Conservation (phyloP, 768 basidiomycete species). For the Kwoniella sp. region DNA sequence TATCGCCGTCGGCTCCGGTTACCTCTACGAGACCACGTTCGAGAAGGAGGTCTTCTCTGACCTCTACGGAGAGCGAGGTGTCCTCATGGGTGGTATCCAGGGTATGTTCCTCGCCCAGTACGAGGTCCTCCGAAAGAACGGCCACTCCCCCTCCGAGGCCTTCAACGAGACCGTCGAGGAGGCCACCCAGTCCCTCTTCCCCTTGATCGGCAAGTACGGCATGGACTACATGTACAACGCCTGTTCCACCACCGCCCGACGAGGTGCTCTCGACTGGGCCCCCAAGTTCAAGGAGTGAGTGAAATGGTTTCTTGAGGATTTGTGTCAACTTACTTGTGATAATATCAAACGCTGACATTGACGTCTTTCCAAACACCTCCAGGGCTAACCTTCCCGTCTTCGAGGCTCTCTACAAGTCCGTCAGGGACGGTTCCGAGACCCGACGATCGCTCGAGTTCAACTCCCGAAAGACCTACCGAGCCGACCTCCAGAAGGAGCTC, state of each 20-base stretch:
- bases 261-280: slow-evolving; percentile 95
- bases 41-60: slow-evolving; percentile 99
- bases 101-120: slow-evolving; percentile 99
- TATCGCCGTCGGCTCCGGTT: slow-evolving; percentile 93
- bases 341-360: no score
- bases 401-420: slow-evolving; percentile 91
- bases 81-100: slow-evolving; percentile 96
- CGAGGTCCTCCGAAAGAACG: slow-evolving; percentile 59
- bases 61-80: slow-evolving; percentile 98
- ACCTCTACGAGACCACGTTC: slow-evolving; percentile 98
- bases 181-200: slow-evolving; percentile 98
- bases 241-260: slow-evolving; percentile 98
- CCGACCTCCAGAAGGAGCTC: slow-evolving; percentile 88
- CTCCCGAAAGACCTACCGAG: slow-evolving; percentile 83
- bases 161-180: slow-evolving; percentile 99
- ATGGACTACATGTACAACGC: slow-evolving; percentile 99
- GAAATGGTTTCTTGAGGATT: no score
- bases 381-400: slow-evolving; percentile 92
- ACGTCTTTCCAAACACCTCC: no score
- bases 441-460: slow-evolving; percentile 97
- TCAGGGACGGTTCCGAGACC: slow-evolving; percentile 93
- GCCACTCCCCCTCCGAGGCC: slow-evolving; percentile 86
- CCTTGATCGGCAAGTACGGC: slow-evolving; percentile 91
- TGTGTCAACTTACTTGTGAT: slow-evolving; percentile 1
- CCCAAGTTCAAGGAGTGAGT: slow-evolving; percentile 76